Base-by-base conservation (phyloP, 1,139 yeast genomes). In the Candida tetrigidarum region DNA sequence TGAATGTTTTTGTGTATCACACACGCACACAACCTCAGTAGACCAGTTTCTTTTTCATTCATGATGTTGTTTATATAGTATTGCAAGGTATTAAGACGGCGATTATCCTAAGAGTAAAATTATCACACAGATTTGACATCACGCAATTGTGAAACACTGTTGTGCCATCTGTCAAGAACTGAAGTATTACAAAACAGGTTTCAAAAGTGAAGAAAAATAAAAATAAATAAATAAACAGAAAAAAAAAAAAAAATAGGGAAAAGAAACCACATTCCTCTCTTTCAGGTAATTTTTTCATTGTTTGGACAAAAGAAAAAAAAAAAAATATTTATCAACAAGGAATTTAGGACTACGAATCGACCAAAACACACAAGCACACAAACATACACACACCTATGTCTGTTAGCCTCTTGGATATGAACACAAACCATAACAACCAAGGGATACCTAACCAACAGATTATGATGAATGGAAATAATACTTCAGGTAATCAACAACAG, bases 401-500 rank as follows among this genome's bases (percentile, higher is more conserved):
- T 32, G 36, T n/a, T 32, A 19, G 36, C 25, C 16, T 19, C 36
- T 26, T 37, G 30, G 30, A 26, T 25, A 39, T 26, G 26, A 39
- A 25, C 32, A 27, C 16, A 18, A 27, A 37, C 16, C 34, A 39
- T n/a, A 37, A 26, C 10, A 37, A 25, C 22, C 37, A 18, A 27
- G 34, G 16, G 10, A 39, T 29, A 5, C 23, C 42, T 7, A 23
- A 39, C 22, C 38, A 40, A 14, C 27, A 26, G 38, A 25, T 26
- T 4, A 38, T 40, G 37, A 42, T 30, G 29, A 36, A 23, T 28
- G 30, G 37, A 30, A 42, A 32, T 20, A 32, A 32, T 22, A 32
- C 53, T 56, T 58, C n/a, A 11, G 38, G 36, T 23, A 41, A 42
- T 26, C 48, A 41, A 33, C 48, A 39, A 36, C 47, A 41, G 22